Conservation (phyloP, 2,329 filamentous ascomycete genomes). For the Aphanocladium album region DNA sequence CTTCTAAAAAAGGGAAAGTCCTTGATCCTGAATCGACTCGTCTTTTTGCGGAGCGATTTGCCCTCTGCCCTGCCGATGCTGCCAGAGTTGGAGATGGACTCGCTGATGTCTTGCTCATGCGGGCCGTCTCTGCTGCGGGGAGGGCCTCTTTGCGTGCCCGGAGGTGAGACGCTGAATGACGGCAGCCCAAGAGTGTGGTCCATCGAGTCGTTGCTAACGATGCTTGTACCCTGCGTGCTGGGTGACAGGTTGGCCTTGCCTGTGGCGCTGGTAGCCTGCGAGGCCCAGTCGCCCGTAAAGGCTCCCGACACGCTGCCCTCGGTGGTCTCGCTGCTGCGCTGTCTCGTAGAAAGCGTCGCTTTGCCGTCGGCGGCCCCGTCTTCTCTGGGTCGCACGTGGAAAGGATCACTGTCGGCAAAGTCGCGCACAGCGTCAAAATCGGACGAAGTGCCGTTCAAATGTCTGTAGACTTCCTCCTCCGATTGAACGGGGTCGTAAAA, state of each 20-base stretch:
- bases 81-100: slow-evolving; percentile 32
- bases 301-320: slow-evolving; percentile 53
- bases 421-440: slow-evolving; percentile 43
- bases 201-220: slow-evolving; percentile 55
- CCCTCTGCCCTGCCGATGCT: slow-evolving; percentile 44
- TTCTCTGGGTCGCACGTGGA: slow-evolving; percentile 30
- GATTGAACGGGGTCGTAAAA: slow-evolving; percentile 18
- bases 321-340: slow-evolving; percentile 57
- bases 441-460: slow-evolving; percentile 34
- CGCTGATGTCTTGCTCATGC: slow-evolving; percentile 20
- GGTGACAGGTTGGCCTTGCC: slow-evolving; percentile 61
- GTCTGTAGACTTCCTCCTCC: slow-evolving; percentile 30
- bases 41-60: slow-evolving; percentile 54
- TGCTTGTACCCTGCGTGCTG: slow-evolving; percentile 61
- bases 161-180: slow-evolving; percentile 32
- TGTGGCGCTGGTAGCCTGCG: slow-evolving; percentile 58
- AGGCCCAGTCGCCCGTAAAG: slow-evolving; percentile 55
- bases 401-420: slow-evolving; percentile 46
- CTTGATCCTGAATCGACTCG: slow-evolving; percentile 60
- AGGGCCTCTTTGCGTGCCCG: neutral
- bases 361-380: slow-evolving; percentile 32
- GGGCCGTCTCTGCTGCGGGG: slow-evolving; percentile 29
- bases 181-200: slow-evolving; percentile 45
- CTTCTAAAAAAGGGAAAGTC: slow-evolving; percentile 52
- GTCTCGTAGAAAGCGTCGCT: slow-evolving; percentile 40